Evolutionary conservation across 257 asterid genomes (phyloP).

Genomic region (Capsicum pubescens): DNA sequence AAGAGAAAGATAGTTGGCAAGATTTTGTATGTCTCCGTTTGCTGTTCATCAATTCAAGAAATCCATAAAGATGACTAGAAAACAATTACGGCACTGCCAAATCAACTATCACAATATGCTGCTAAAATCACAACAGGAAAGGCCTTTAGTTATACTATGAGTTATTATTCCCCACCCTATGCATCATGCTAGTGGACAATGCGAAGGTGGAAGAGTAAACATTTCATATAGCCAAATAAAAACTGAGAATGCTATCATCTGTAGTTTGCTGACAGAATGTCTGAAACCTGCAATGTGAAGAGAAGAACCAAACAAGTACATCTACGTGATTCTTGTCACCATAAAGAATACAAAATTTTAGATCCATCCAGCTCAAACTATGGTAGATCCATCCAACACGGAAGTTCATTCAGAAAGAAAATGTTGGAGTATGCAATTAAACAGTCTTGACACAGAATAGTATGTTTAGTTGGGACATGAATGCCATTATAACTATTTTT

Average conservation of each 20-base stretch:
- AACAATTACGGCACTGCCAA: background rate
- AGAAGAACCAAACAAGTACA: background rate
- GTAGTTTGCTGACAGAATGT: background rate
- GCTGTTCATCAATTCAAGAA: too few species aligned
- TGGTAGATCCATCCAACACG: too few species aligned
- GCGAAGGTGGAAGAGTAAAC: background rate
- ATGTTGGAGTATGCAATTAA: background rate
- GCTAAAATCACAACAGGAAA: background rate
- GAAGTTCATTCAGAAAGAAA: background rate
- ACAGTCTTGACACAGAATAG: too few species aligned
- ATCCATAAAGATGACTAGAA: background rate
- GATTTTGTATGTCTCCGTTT: too few species aligned
- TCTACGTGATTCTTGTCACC: background rate
- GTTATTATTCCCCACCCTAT: background rate
- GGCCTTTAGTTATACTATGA: background rate
- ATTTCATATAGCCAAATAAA: background rate
- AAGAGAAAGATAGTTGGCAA: too few species aligned
- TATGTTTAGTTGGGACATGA: too few species aligned
- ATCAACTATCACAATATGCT: background rate
- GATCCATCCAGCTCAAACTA: background rate
- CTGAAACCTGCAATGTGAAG: background rate
- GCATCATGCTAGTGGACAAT: background rate
- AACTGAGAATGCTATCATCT: background rate
- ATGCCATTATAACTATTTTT: background rate
- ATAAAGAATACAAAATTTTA: background rate